Conservation (phyloP, 2,329 filamentous ascomycete species). For the Capronia epimyces region DNA sequence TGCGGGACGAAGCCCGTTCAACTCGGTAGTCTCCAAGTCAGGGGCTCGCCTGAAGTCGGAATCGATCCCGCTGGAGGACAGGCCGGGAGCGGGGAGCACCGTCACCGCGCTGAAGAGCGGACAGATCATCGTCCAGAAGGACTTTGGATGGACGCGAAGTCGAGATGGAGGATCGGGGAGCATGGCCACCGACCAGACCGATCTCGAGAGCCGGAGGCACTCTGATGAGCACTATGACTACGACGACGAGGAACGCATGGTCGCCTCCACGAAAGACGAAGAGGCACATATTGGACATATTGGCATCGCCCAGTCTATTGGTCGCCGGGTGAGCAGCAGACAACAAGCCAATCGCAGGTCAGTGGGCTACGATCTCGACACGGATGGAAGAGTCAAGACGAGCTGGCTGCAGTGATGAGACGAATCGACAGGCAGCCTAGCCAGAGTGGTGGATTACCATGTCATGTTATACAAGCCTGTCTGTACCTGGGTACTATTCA, state of each 20-base stretch:
- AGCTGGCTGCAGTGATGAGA: slow-evolving; percentile 4
- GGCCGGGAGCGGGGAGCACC: background rate
- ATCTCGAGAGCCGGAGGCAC: background rate
- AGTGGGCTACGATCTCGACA: background rate
- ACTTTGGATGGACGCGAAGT: slow-evolving; percentile 1
- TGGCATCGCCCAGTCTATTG: background rate
- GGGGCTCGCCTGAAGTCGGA: background rate
- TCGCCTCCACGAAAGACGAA: background rate
- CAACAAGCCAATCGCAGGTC: background rate
- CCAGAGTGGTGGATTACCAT: no score
- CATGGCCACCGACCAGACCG: background rate
- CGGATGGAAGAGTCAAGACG: background rate
- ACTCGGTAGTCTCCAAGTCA: background rate
- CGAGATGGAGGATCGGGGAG: background rate
- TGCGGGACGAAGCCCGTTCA: background rate
- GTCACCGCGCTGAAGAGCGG: slow-evolving; percentile 5
- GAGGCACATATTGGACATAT: background rate
- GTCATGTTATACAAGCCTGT: no score
- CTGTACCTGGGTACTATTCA: no score
- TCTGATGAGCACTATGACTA: background rate
- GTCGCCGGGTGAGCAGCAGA: background rate
- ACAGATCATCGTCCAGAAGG: slow-evolving; percentile 5
- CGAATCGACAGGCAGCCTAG: background rate
- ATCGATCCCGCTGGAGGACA: slow-evolving; percentile 4
- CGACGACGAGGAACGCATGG: slow-evolving; percentile 2